A percentile compares a stretch with the other conserved stretches of the same genome.
Conservation (phyloP, 805 yeast genomes). For the Candida methanosorbosa region DNA sequence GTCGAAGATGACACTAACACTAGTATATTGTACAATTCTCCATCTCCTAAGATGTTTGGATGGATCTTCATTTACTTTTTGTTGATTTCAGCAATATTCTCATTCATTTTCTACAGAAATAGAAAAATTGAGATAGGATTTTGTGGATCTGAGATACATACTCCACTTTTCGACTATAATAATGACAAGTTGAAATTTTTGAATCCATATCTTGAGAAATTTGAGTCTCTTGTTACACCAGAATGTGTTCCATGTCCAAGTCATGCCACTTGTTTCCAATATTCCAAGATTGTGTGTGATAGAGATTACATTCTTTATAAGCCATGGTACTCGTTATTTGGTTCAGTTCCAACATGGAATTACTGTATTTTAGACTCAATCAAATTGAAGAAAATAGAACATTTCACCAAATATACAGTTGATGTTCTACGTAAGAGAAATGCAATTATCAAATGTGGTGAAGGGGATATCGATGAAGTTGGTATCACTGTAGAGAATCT, state of each 20-base stretch:
- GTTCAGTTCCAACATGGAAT: slow-evolving; percentile 53
- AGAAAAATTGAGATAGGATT: slow-evolving; percentile 61
- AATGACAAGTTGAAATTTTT: background rate
- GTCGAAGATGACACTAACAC: slow-evolving; percentile 11
- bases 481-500: slow-evolving; percentile 56
- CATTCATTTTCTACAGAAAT: slow-evolving; percentile 30
- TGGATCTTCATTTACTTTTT: slow-evolving; percentile 7
- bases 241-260: slow-evolving; percentile 73
- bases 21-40: too few species aligned
- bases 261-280: slow-evolving; percentile 67
- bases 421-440: slow-evolving; percentile 63
- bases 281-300: slow-evolving; percentile 57
- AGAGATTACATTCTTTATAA: slow-evolving; percentile 51
- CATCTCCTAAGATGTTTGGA: slow-evolving; percentile 1
- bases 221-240: slow-evolving; percentile 49
- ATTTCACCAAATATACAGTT: slow-evolving; percentile 56
- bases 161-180: slow-evolving; percentile 22
- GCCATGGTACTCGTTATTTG: slow-evolving; percentile 49
- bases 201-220: slow-evolving; percentile 18
- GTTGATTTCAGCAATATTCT: slow-evolving; percentile 1
- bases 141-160: slow-evolving; percentile 57
- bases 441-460: slow-evolving; percentile 42
- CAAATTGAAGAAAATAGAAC: slow-evolving; percentile 60
- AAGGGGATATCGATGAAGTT: slow-evolving; percentile 22
- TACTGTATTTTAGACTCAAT: slow-evolving; percentile 71